Conservation (phyloP, 169 alveolate species). For the Eimeria praecox region DNA sequence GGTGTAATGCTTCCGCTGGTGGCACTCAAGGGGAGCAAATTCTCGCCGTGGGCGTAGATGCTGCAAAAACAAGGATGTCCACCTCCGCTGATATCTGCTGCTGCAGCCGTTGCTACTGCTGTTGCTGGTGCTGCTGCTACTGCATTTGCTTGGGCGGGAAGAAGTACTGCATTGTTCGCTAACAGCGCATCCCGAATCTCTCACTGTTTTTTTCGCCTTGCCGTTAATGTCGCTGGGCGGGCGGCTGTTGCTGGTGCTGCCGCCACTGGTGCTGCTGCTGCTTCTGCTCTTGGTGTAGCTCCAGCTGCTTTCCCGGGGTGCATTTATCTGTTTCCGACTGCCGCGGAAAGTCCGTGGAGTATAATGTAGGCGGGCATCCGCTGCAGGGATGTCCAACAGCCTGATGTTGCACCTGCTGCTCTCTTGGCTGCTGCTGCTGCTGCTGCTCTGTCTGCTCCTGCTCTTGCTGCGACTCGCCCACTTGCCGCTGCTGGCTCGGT, state of each 20-base stretch:
- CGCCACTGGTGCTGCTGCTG: neutral
- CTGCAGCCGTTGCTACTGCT: conserved; percentile 2
- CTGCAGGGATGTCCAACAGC: neutral
- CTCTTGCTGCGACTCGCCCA: neutral
- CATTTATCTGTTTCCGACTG: neutral
- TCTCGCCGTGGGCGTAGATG: neutral
- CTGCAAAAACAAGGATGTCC: neutral
- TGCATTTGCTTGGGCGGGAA: neutral
- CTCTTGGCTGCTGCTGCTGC: conserved; percentile 1
- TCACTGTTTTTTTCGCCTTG: neutral
- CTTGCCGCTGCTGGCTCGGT: neutral
- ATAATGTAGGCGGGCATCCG: neutral
- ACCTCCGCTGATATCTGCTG: neutral
- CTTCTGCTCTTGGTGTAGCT: neutral
- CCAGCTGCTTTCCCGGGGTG: conserved; percentile 8
- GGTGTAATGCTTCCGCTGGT: neutral
- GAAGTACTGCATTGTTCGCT: neutral
- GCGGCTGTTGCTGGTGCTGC: neutral
- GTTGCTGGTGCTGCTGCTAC: neutral
- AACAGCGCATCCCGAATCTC: neutral
- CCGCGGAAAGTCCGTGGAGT: neutral
- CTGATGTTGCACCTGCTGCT: neutral
- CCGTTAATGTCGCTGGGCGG: neutral
- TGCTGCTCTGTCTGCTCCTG: neutral
- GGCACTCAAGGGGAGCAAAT: neutral